Conservation (phyloP, 768 basidiomycete genomes). For the Pholiota microspora region DNA sequence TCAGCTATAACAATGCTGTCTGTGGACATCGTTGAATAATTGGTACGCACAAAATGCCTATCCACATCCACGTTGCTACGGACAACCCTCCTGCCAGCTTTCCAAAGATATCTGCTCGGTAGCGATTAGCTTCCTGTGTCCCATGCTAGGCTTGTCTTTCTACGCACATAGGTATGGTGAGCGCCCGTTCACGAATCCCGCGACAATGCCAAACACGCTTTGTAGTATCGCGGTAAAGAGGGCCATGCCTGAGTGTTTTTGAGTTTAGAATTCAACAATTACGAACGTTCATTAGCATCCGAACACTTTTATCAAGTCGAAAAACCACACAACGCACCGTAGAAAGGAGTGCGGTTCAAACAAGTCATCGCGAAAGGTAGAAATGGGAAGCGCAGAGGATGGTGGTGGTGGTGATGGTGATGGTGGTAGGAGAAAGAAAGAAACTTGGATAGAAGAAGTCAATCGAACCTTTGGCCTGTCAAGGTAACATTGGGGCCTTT, state of each 20-base stretch:
- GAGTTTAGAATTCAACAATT: background rate
- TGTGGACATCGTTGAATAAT: too few relatives aligned
- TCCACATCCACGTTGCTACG: slow-evolving; percentile 32
- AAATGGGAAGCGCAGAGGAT: background rate
- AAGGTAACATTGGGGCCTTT: background rate
- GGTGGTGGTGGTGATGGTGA: too few relatives aligned
- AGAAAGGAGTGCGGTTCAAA: slow-evolving; percentile 28
- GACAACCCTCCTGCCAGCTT: slow-evolving; percentile 29
- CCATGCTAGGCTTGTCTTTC: background rate
- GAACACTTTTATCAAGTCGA: background rate
- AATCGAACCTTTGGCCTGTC: background rate
- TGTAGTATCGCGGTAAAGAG: slow-evolving; percentile 33
- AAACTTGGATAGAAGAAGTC: background rate
- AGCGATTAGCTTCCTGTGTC: background rate
- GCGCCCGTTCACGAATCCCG: slow-evolving; percentile 30
- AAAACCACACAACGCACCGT: slow-evolving; percentile 18
- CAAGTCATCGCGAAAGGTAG: slow-evolving; percentile 14
- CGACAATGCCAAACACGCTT: slow-evolving; percentile 30
- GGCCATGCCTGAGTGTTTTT: slow-evolving; percentile 22
- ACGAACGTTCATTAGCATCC: slow-evolving; percentile 1
- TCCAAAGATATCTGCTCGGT: slow-evolving; percentile 27
- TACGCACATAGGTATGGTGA: slow-evolving; percentile 28
- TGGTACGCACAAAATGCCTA: slow-evolving; percentile 28
- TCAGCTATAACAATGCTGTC: background rate
- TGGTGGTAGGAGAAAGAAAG: background rate